These are phyloP conservation scores for Leccinum imitatum DNA, from an alignment of 768 basidiomycete species.

Conservation along the genomic window DNA sequence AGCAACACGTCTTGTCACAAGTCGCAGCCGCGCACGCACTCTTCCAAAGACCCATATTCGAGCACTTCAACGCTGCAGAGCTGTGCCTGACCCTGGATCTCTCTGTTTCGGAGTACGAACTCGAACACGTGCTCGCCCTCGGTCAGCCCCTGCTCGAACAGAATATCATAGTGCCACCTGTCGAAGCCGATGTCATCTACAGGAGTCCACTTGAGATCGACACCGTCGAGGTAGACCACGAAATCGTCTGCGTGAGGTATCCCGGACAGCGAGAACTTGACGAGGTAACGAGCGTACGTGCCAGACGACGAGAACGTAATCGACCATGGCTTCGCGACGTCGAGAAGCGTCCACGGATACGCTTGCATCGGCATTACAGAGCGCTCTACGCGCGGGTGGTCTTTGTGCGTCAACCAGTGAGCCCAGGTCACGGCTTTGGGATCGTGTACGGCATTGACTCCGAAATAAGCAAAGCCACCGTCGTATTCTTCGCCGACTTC, in stretches of 20 bases:
- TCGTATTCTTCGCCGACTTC: conserved; percentile 83
- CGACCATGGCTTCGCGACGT: conserved; percentile 58
- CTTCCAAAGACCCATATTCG: conserved; percentile 63
- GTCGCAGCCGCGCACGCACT: conserved; percentile 42
- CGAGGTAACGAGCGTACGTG: conserved; percentile 53
- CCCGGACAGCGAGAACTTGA: conserved; percentile 75
- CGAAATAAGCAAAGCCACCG: conserved; percentile 72
- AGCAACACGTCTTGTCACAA: background rate
- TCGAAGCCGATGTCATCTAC: conserved; percentile 58
- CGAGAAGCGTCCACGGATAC: conserved; percentile 76
- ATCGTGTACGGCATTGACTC: conserved; percentile 58
- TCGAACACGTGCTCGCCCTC: conserved; percentile 56
- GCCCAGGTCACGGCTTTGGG: conserved; percentile 55
- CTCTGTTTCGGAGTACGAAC: conserved; percentile 53
- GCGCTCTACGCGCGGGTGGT: conserved; percentile 52
- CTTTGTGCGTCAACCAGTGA: conserved; percentile 60
- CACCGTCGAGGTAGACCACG: conserved; percentile 58
- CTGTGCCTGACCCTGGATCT: conserved; percentile 57
- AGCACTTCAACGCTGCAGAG: conserved; percentile 75
- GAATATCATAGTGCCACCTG: conserved; percentile 74
- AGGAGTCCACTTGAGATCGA: conserved; percentile 54
- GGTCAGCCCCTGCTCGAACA: conserved; percentile 38
- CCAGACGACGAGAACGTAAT: conserved; percentile 64
- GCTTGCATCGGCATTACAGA: conserved; percentile 72
- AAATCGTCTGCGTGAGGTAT: conserved; percentile 55